Base-by-base conservation (phyloP, 116 monocot species). In the Posidonia oceanica region DNA sequence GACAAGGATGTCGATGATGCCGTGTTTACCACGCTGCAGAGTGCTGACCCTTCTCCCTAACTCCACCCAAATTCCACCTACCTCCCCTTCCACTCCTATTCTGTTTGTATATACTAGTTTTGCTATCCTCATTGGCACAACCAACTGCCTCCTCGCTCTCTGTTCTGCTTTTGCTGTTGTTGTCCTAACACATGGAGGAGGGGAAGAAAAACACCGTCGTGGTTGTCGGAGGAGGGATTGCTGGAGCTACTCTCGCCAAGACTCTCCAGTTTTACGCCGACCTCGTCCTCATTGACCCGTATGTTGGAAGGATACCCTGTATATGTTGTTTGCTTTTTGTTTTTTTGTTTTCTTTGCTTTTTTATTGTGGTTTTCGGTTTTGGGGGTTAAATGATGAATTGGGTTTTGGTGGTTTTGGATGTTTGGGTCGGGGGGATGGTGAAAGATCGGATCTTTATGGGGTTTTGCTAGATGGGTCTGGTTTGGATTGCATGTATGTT, bases 261-360 rank as follows among this genome's bases (percentile, higher is more conserved):
- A 12, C 20, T 58, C 52, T 86, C 51, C 86, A 86, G 68, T 72
- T 64, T 60, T 4, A 68, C 39, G 79, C 77, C 18, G 86, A 86
- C 52, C 69, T 86, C 39, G 55, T 77, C 60, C 69, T 86, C 54
- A 75, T 86, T 41, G 86, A 86, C 40, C 74, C 79, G 86, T 86
- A 80, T 15, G 75, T 75, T 22, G 3, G n/a, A 56, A 38, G n/a
- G 3, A 11, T 29, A 7, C 44, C 10, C 22, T 48, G 42, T 61
- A 40, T 71, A 23, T 23, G 5, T 63, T 12, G 12, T 38, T 64
- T 16, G 21, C 14, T 56, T 55, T 54, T 16, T 17, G 14, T n/a
- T n/a, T 52, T 11, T 68, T 21, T 67, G 15, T 29, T 29, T 14
- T 18, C 11, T 39, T 51, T 42, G 0, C 1, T 48, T 1, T 17